phyloP scores from a whole-genome alignment of 257 asterid species.

The Fraxinus americana region DNA sequence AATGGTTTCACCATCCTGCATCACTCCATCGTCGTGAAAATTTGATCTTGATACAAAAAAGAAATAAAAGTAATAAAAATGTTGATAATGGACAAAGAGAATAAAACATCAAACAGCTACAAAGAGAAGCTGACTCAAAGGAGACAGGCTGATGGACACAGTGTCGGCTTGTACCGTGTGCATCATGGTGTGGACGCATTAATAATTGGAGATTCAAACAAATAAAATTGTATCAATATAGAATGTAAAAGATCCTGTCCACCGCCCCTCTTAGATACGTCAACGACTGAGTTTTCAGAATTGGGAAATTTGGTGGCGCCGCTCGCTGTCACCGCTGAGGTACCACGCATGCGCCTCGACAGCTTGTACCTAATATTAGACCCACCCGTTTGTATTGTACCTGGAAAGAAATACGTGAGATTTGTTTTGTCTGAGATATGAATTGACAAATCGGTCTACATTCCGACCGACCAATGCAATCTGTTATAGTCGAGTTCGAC shows the following conservation, averaged over 20 bases:
- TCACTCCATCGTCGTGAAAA: too few species aligned
- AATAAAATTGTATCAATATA: too few species aligned
- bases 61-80: too few species aligned
- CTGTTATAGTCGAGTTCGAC: too few species aligned
- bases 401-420: neutral
- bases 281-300: neutral
- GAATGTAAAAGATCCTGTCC: slow-evolving; percentile 15
- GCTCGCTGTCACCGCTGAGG: slow-evolving; percentile 25
- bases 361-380: neutral
- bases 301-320: slow-evolving; percentile 11
- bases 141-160: slow-evolving; percentile 31
- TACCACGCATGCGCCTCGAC: slow-evolving; percentile 20
- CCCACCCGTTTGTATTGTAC: neutral
- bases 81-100: neutral
- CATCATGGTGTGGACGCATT: slow-evolving; percentile 27
- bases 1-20: too few species aligned
- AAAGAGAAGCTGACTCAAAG: slow-evolving; percentile 11
- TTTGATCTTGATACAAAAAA: too few species aligned
- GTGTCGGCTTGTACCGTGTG: slow-evolving; percentile 39
- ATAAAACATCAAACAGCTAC: neutral
- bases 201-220: neutral
- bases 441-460: too few species aligned
- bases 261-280: slow-evolving; percentile 30
- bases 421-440: neutral
- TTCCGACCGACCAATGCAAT: too few species aligned